phyloP scores from a whole-genome alignment of 352 stramenopile species.

The Achlya hypogyna region DNA sequence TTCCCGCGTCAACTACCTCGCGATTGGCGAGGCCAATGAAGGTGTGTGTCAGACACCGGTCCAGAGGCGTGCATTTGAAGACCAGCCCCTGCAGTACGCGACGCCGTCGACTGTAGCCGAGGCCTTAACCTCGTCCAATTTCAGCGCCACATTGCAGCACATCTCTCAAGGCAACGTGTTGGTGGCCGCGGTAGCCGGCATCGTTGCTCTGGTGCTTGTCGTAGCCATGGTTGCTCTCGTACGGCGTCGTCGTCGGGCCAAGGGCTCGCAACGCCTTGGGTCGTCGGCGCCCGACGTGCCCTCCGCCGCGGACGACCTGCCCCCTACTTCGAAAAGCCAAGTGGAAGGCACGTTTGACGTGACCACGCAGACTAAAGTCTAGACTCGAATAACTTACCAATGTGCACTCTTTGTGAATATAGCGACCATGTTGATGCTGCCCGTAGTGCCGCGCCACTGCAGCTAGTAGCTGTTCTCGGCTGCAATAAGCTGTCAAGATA shows the following conservation, averaged over 20 bases:
- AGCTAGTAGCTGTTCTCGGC: too few species aligned
- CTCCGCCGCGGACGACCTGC: not conserved
- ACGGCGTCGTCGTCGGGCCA: not conserved
- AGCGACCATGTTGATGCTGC: too few species aligned
- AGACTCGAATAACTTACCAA: not conserved
- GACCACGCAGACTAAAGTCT: not conserved
- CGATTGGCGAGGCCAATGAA: not conserved
- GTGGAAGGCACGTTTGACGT: slow-evolving; percentile 3
- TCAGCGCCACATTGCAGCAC: not conserved
- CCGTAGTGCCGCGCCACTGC: too few species aligned
- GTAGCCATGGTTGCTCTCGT: not conserved
- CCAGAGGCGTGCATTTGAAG: not conserved
- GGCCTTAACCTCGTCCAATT: not conserved
- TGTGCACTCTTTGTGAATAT: not conserved
- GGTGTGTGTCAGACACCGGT: slow-evolving; percentile 1
- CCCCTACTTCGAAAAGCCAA: not conserved
- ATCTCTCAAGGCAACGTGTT: slow-evolving; percentile 1
- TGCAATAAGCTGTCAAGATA: too few species aligned
- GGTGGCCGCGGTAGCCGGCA: not conserved
- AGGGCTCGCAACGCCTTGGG: not conserved
- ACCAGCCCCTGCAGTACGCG: slow-evolving; percentile 7
- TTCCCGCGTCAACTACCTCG: not conserved
- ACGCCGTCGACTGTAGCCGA: not conserved
- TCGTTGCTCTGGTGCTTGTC: not conserved
- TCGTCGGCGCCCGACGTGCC: not conserved